Base-by-base conservation (phyloP, 2,329 filamentous ascomycete genomes). In the Catunica adiposa region DNA sequence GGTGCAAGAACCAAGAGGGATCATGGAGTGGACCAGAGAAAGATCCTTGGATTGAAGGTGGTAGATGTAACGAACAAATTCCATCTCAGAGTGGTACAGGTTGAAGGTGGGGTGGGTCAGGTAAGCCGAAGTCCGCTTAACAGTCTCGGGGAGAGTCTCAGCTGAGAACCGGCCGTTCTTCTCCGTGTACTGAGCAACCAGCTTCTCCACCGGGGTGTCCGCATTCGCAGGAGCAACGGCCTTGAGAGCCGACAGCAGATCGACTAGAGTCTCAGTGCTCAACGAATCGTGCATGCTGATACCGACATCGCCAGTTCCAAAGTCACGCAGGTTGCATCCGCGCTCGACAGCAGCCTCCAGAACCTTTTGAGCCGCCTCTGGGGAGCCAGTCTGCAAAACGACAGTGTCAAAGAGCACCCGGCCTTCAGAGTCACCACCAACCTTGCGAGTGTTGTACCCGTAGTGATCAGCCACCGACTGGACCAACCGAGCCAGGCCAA, bases 11-110 rank as follows among this genome's bases (percentile, higher is more conserved):
- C 90, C 90, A 1, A 97, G 78, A 1, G 90, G 89, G 59, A 97
- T 97, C 90, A 97, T 97, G 15, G 89, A 96, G 71, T 97, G 90
- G 1, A 89, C 86, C 3, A 96, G 76, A 1, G 90, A 96, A 14
- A 97, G 73, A 66, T 97, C 90, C 73, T 94, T 96, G 53, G 89
- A 94, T 67, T 94, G 85, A 3, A 97, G 75, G 66, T 95, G 87
- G 66, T 90, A 77, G 63, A 97, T 95, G 70, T 97, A 97, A 46
- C 90, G 84, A 53, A 97, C 74, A 63, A 97, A 78, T 69, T 96
- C 88, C 0, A 90, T 96, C 71, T 97, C 90, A 1, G 89, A 95
- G 70, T 94, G 90, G 67, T 97, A 82, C 1, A 82, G 83, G 73
- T 96, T 96, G 78, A 96, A 97, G 25, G 95, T 87, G 0, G 88